Conservation (phyloP, 495 filamentous ascomycete genomes). For the Platismatia glauca region DNA sequence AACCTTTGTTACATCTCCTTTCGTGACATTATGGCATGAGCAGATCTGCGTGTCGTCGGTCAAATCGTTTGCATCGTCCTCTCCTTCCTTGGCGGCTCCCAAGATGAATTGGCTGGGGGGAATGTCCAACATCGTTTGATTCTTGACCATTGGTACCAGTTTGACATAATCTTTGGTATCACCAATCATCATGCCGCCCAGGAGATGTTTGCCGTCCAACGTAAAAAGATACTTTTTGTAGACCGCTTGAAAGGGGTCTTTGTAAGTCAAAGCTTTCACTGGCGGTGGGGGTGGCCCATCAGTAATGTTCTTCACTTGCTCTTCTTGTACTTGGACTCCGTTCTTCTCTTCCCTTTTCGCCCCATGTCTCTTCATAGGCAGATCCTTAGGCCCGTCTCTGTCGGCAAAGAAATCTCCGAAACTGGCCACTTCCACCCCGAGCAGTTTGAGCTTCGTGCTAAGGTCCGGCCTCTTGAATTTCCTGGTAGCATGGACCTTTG, state of each 20-base stretch:
- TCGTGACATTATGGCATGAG: constrained; percentile 93
- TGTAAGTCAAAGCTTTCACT: constrained; percentile 85
- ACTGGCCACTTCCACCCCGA: constrained; percentile 90
- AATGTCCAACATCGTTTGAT: constrained; percentile 71
- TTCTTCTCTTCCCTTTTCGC: constrained; percentile 26
- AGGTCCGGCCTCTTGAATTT: constrained; percentile 79
- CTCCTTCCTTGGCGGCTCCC: constrained; percentile 63
- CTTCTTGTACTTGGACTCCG: constrained; percentile 28
- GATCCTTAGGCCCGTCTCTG: constrained; percentile 68
- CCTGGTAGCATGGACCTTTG: constrained; percentile 57
- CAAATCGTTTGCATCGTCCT: constrained; percentile 63
- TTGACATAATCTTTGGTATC: constrained; percentile 94
- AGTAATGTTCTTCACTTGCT: constrained; percentile 42
- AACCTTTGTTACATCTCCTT: constrained; percentile 65
- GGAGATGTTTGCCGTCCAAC: constrained; percentile 80
- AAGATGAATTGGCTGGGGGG: constrained; percentile 87
- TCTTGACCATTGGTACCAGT: constrained; percentile 88
- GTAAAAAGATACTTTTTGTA: constrained; percentile 98
- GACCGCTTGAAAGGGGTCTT: constrained; percentile 85
- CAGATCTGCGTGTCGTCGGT: constrained; percentile 86
- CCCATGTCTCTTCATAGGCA: constrained; percentile 46
- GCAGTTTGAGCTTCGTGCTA: constrained; percentile 87
- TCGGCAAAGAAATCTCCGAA: constrained; percentile 98
- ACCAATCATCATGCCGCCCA: constrained; percentile 98
- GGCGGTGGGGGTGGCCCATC: constrained; percentile 44